Base-by-base conservation (phyloP, 2,329 filamentous ascomycete species). In the Tolypocladium inflatum region DNA sequence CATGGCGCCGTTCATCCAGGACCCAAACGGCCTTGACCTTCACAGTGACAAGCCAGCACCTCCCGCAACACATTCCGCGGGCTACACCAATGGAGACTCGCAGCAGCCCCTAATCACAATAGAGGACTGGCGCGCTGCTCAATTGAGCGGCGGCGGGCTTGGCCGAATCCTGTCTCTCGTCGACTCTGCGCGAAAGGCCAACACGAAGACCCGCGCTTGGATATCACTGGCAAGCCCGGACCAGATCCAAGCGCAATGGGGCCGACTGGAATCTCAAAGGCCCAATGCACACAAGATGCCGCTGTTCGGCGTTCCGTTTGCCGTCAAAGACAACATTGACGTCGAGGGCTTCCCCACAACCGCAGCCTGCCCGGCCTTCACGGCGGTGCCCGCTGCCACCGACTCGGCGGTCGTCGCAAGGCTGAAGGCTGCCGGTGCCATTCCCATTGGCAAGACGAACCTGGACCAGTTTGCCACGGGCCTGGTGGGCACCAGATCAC, bases 381-480 rank as follows among this genome's bases (percentile, higher is more conserved):
- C 73, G 13, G 78, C 78, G 55, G 67, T 70, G 1, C 77, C 81
- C 1, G 73, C 66, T 70, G 71, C 69, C 21, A 66, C 71, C 8
- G 79, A 78, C 42, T 76, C 81, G 0, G 69, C 73, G 1, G 77
- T 82, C 2, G 75, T 83, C 10, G 68, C 78, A 8, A 76, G 71
- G 30, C 69, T 84, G 19, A 74, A 81, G 26, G 71, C 74, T 0
- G 76, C 79, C 9, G 83, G 83, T 0, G 84, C 79, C 1, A 70
- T 86, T 2, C 75, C 82, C 38, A 71, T 86, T 37, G 84, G 83
- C 10, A 86, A 86, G 63, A 78, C 78, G 4, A 82, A 80, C 62
- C 73, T 87, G 55, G 84, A 87, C 60, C 83, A 87, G 63, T 77
- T 87, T 8, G 84, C 83, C 1, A 86, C 84, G 1, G 84, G 84